phyloP scores from a whole-genome alignment of 352 stramenopile species.

The Pythium sp. region DNA sequence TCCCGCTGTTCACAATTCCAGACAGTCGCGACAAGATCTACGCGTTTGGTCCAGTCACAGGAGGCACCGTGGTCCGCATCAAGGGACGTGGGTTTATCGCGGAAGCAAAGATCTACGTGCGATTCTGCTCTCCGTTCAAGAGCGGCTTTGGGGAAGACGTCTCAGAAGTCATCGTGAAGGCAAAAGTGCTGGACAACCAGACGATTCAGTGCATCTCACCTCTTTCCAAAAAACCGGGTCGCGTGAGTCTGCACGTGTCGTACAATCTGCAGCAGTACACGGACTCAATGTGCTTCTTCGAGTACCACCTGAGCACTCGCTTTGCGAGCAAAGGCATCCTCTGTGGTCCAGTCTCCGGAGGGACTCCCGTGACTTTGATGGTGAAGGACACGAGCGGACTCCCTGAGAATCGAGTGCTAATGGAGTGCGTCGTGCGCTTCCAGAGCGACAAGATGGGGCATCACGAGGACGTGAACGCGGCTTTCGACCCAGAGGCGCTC shows the following conservation, averaged over 20 bases:
- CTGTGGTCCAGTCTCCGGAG: constrained; percentile 56
- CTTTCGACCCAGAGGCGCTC: constrained; percentile 33
- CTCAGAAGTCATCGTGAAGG: constrained; percentile 44
- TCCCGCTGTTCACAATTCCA: constrained; percentile 57
- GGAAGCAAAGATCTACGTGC: constrained; percentile 62
- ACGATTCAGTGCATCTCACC: constrained; percentile 56
- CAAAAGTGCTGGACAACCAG: constrained; percentile 43
- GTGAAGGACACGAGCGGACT: constrained; percentile 39
- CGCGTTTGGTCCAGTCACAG: constrained; percentile 44
- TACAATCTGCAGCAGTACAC: constrained; percentile 79
- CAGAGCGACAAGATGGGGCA: constrained; percentile 29
- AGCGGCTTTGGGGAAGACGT: constrained; percentile 30
- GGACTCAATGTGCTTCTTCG: constrained; percentile 61
- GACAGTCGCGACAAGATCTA: constrained; percentile 39
- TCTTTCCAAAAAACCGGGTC: constrained; percentile 26
- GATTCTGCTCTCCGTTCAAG: constrained; percentile 44
- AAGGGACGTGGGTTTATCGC: constrained; percentile 59
- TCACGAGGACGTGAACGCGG: constrained; percentile 29
- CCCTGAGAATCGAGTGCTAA: constrained; percentile 32
- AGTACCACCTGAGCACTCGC: constrained; percentile 53
- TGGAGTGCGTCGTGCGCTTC: constrained; percentile 51
- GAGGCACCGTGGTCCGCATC: constrained; percentile 47
- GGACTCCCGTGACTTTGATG: constrained; percentile 44
- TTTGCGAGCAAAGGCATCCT: constrained; percentile 43
- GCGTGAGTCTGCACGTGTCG: constrained; percentile 49